Base-by-base conservation (phyloP, 192 early-diverging fungal species). In the Thamnidium elegans region DNA sequence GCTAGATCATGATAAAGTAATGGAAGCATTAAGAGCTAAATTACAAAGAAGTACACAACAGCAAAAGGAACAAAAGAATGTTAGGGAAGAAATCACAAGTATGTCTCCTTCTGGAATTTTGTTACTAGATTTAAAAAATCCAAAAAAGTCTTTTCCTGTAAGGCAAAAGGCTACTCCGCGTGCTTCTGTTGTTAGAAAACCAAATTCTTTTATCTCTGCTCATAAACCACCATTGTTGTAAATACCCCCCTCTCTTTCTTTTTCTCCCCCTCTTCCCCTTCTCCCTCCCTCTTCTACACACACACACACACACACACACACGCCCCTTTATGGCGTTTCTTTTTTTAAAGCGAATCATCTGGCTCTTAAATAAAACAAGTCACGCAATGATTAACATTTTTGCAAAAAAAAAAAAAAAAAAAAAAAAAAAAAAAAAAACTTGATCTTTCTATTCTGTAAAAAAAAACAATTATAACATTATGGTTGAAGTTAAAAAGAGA, bases 11-110 rank as follows among this genome's bases (percentile, higher is more conserved):
- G 66, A 39, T 42, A 63, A 63, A 53, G 71, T 73, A 0, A 73
- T 73, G 71, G 66, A 73, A 23, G 71, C 71, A 8, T 31, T 73
- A 17, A 42, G 67, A 20, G 71, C 71, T 32, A 73, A 73, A 54
- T 36, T 70, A 36, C 58, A 62, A n/a, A 52, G 68, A 51, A 63
- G 61, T 0, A 53, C 61, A 32, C 36, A 62, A 3, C 51, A 47
- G 11, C 59, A 52, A 19, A 42, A 52, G 9, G 36, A 64, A 17
- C 19, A 42, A 15, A 50, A 64, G 11, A 34, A 46, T 10, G 52
- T 31, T 39, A 43, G 14, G 11, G 51, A 64, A 19, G 36, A 52
- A 53, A 34, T 55, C n/a, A 53, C 53, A 11, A 50, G 14, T 42
- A 70, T 63, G 68, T 70, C 68, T n/a, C 68, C 60, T 13, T 20